These are phyloP conservation scores for Mitragyna speciosa DNA, from an alignment of 257 asterid species.

Conservation along the genomic window DNA sequence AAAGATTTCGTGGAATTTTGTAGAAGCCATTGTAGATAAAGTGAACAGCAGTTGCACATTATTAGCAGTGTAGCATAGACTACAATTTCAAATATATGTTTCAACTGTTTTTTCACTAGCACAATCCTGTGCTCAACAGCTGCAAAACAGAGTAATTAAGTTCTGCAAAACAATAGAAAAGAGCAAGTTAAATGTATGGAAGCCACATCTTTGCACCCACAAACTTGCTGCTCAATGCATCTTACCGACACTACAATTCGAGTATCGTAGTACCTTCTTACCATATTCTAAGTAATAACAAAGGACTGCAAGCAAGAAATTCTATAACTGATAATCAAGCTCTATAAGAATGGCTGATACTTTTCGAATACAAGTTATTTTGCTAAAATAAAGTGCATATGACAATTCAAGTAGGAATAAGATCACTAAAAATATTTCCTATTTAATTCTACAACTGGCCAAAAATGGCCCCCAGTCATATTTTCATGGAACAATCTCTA, in stretches of 20 bases:
- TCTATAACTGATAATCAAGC: constrained; percentile 9
- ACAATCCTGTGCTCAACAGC: background rate
- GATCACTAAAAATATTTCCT: constrained; percentile 24
- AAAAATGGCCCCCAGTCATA: constrained; percentile 24
- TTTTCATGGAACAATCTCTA: constrained; percentile 35
- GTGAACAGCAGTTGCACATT: background rate
- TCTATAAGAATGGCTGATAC: constrained; percentile 12
- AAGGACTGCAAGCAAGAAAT: constrained; percentile 13
- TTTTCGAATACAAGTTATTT: background rate
- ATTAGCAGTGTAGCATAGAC: background rate
- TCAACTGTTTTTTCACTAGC: background rate
- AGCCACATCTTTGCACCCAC: background rate
- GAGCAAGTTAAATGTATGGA: no score
- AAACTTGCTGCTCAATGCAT: background rate
- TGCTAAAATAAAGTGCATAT: constrained; percentile 20
- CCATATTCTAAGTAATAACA: constrained; percentile 8
- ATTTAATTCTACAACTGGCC: constrained; percentile 35
- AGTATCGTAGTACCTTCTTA: background rate
- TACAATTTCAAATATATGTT: background rate
- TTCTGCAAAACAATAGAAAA: background rate
- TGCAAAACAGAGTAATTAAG: background rate
- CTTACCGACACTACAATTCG: background rate
- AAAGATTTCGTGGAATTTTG: background rate
- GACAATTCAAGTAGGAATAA: background rate
- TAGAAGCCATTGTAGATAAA: background rate